phyloP scores from a whole-genome alignment of 441 rosid genomes.

The Jatropha multifida region DNA sequence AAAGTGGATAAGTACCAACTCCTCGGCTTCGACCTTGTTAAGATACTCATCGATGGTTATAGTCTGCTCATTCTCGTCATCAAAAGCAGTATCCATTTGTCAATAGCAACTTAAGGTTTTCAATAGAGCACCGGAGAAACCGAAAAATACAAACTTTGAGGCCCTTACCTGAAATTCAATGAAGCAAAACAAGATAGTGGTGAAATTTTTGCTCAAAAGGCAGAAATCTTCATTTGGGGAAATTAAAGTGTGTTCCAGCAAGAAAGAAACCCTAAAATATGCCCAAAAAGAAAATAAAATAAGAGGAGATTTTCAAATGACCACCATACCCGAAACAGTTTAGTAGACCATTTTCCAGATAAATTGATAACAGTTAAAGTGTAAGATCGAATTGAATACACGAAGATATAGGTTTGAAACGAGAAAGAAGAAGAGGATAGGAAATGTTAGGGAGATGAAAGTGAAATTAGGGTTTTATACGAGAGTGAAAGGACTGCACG shows the following conservation, averaged over 20 bases:
- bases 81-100: slow-evolving; percentile 53
- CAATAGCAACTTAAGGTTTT: background rate
- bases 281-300: background rate
- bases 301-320: background rate
- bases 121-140: background rate
- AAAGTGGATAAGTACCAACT: slow-evolving; percentile 47
- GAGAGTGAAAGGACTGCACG: slow-evolving; percentile 37
- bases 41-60: slow-evolving; percentile 71
- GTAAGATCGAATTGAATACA: background rate
- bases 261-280: slow-evolving; percentile 31
- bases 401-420: background rate
- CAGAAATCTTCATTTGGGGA: background rate
- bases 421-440: background rate
- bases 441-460: background rate
- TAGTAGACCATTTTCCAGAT: background rate
- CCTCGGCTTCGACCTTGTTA: slow-evolving; percentile 66
- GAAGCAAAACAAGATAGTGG: background rate
- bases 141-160: background rate
- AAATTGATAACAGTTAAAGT: background rate
- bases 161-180: slow-evolving; percentile 13
- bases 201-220: background rate
- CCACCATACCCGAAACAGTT: slow-evolving; percentile 6
- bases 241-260: background rate
- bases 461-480: slow-evolving; percentile 23
- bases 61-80: slow-evolving; percentile 62